Base-by-base conservation (phyloP, 441 rosid species). In the Gossypium schwendimanii region DNA sequence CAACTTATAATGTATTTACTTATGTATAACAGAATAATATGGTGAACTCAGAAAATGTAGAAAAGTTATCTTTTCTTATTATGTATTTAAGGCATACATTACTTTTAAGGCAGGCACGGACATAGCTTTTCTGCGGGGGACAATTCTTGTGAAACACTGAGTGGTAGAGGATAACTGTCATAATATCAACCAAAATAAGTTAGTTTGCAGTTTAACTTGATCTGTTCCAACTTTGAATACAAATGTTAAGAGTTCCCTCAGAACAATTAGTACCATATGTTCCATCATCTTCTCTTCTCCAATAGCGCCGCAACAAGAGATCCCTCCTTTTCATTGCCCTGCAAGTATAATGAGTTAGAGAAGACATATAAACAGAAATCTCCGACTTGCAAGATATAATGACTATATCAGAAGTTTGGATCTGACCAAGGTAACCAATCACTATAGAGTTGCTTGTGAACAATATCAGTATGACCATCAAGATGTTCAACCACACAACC, bases 211-310 rank as follows among this genome's bases (percentile, higher is more conserved):
- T 74, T 59, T 26, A 44, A 75, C 67, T 69, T 57, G 12, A 49
- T 76, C 54, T 44, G 8, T 36, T 26, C 65, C 12, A 15, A 49
- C 18, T 60, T 23, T 14, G 53, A 33, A 76, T 68, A 63, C 15
- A 74, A 67, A 62, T 68, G 33, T 15, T 3, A 49, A 79, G 53
- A 21, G 66, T 49, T 53, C 73, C 39, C 76, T 64, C 31, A 71
- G 33, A 80, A 18, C 18, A 41, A 69, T 70, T 36, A 66, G 74
- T 77, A 94, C 99, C 97, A 85, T 94, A 94, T 77, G 97, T 92
- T 71, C 99, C 97, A 77, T 91, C 98, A 77, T 91, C 97, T 84
- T 94, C 99, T 82, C 99, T 87, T 84, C 99, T 89, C 99, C 98
- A 95, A 75, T 92, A 95, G 67, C 97, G 97, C 47, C 89, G 86